Conservation (phyloP, 192 early-diverging fungal species). For the Coemansia sp. region DNA sequence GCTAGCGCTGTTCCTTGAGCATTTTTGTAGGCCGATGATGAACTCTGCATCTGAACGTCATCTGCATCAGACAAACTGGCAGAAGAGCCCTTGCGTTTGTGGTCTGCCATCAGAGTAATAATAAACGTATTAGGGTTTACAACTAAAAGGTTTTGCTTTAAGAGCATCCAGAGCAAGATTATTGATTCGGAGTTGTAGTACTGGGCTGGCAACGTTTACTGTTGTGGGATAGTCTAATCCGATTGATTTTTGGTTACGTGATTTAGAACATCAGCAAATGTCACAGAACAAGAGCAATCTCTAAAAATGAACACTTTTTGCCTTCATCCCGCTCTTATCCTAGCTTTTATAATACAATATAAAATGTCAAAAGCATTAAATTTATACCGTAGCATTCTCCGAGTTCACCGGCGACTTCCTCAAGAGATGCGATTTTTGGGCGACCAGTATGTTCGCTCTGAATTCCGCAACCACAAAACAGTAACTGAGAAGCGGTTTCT, state of each 20-base stretch:
- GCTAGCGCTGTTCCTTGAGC: conserved; percentile 35
- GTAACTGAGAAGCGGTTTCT: conserved; percentile 40
- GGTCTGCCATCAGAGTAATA: conserved; percentile 27
- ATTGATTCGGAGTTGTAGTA: not conserved
- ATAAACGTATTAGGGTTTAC: not conserved
- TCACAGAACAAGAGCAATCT: too few relatives aligned
- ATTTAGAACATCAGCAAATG: too few relatives aligned
- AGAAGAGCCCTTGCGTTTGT: conserved; percentile 33
- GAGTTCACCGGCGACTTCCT: conserved; percentile 37
- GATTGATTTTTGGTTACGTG: not conserved
- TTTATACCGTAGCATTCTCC: conserved; percentile 40
- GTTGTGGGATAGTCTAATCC: not conserved
- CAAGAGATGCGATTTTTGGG: conserved; percentile 51
- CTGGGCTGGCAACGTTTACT: not conserved
- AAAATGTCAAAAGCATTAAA: conserved; percentile 27
- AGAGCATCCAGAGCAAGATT: not conserved
- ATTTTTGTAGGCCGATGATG: not conserved
- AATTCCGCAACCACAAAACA: conserved; percentile 44
- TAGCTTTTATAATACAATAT: not conserved
- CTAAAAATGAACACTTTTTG: not conserved
- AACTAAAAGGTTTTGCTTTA: too few relatives aligned
- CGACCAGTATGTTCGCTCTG: conserved; percentile 50
- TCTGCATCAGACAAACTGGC: conserved; percentile 10
- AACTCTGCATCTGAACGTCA: not conserved
- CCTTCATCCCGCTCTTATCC: not conserved